These are phyloP conservation scores for Centella asiatica DNA, from an alignment of 129 eudicot species.

Conservation along the genomic window DNA sequence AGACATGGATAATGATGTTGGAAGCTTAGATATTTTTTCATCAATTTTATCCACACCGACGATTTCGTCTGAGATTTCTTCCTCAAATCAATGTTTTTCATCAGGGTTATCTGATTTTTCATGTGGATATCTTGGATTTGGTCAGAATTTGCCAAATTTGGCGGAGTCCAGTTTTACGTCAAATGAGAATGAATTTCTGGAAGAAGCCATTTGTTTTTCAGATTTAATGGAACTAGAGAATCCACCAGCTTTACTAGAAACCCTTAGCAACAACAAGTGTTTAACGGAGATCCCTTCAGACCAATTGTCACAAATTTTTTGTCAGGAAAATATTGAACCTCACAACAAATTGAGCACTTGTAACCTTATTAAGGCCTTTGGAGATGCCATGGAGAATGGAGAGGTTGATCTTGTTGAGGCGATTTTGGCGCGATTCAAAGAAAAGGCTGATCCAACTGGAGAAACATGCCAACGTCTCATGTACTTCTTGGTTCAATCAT, in stretches of 20 bases:
- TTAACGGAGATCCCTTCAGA: conserved; percentile 12
- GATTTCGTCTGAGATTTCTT: conserved; percentile 7
- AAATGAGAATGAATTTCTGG: background rate
- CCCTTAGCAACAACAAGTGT: conserved; percentile 11
- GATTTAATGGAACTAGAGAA: conserved; percentile 9
- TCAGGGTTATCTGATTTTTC: conserved; percentile 4
- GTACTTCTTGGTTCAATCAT: conserved; percentile 7
- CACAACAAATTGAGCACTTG: conserved; percentile 2
- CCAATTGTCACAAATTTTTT: conserved; percentile 7
- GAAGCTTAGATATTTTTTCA: background rate
- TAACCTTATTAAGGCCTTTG: conserved; percentile 8
- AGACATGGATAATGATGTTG: conserved; percentile 5
- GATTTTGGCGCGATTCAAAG: background rate
- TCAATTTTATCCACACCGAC: conserved; percentile 1
- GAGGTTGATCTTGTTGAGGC: conserved; percentile 4
- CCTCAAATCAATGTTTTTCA: conserved; percentile 7
- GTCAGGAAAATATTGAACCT: conserved; percentile 2
- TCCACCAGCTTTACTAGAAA: background rate
- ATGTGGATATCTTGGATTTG: background rate
- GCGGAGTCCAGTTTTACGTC: background rate
- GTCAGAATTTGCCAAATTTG: conserved; percentile 1
- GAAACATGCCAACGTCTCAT: conserved; percentile 8
- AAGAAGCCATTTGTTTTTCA: conserved; percentile 5
- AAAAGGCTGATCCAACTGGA: conserved; percentile 9
- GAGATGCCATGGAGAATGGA: conserved; percentile 12